Conservation (phyloP, 176 grass and related monocot species). For the Cenchrus fungigraminus region DNA sequence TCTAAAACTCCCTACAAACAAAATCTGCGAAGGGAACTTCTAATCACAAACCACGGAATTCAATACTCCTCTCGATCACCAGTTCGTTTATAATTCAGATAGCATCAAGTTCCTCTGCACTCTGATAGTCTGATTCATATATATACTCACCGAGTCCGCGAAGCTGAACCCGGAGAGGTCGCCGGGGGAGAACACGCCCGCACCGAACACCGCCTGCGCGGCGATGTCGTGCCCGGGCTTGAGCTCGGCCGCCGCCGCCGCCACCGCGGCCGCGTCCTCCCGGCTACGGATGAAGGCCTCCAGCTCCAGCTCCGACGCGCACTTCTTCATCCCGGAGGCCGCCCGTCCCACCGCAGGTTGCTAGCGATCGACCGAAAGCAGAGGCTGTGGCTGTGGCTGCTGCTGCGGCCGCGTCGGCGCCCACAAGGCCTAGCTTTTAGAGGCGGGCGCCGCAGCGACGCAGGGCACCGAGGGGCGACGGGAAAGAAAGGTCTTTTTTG, state of each 20-base stretch:
- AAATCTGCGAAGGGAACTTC: not conserved
- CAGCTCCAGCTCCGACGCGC: constrained; percentile 64
- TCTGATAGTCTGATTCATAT: not conserved
- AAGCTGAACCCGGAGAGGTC: constrained; percentile 42
- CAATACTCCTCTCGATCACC: not conserved
- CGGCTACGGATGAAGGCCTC: constrained; percentile 55
- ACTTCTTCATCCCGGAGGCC: constrained; percentile 70
- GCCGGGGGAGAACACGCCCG: constrained; percentile 5
- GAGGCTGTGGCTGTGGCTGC: not conserved
- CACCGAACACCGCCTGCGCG: constrained; percentile 19
- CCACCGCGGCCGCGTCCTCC: not conserved
- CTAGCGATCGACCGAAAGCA: not conserved
- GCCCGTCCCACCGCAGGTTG: not conserved
- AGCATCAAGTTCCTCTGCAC: not conserved
- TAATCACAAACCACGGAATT: not conserved
- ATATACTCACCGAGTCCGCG: constrained; percentile 46
- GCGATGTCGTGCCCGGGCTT: constrained; percentile 26
- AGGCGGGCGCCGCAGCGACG: constrained; percentile 28
- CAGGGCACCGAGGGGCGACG: not conserved
- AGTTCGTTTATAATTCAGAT: not conserved
- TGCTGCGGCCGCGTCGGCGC: constrained; percentile 40
- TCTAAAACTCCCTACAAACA: not conserved
- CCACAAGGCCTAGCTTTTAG: constrained; percentile 41
- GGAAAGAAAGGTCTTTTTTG: constrained; percentile 40
- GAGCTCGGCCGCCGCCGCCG: not conserved